Conservation (phyloP, 1,284 basidiomycete species). For the Dichomitus squalens region DNA sequence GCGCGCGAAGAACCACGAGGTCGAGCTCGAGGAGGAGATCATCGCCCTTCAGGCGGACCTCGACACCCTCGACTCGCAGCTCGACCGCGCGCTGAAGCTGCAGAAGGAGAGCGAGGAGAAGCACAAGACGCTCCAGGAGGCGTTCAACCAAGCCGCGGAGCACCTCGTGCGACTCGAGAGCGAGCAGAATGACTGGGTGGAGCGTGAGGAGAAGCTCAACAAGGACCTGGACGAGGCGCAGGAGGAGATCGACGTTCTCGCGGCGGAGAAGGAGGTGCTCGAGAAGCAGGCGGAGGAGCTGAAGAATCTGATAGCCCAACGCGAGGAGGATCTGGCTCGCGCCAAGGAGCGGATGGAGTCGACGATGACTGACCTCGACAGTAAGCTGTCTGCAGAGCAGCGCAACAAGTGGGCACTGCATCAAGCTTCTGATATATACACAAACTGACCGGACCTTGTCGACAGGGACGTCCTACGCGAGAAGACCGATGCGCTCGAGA, state of each 20-base stretch:
- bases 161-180: constrained; percentile 81
- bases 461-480: constrained; percentile 63
- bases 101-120: constrained; percentile 82
- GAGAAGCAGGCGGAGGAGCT: constrained; percentile 73
- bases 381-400: constrained; percentile 68
- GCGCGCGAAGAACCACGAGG: constrained; percentile 84
- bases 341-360: constrained; percentile 79
- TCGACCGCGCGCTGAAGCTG: constrained; percentile 78
- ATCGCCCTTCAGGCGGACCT: constrained; percentile 81
- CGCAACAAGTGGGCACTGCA: constrained; percentile 62
- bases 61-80: constrained; percentile 83
- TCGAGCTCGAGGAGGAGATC: constrained; percentile 86
- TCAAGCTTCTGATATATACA: constrained; percentile 3
- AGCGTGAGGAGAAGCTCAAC: constrained; percentile 59
- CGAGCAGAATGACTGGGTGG: constrained; percentile 72
- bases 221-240: constrained; percentile 61
- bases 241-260: constrained; percentile 59
- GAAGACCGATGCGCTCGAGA: constrained; percentile 64
- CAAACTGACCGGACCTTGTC: not conserved
- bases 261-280: constrained; percentile 60
- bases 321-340: constrained; percentile 80
- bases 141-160: constrained; percentile 83
- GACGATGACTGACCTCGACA: constrained; percentile 71
- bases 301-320: constrained; percentile 68
- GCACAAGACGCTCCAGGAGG: constrained; percentile 66